phyloP scores from a whole-genome alignment of 495 filamentous ascomycete genomes.

The Lasiosphaeriaceae sp. region DNA sequence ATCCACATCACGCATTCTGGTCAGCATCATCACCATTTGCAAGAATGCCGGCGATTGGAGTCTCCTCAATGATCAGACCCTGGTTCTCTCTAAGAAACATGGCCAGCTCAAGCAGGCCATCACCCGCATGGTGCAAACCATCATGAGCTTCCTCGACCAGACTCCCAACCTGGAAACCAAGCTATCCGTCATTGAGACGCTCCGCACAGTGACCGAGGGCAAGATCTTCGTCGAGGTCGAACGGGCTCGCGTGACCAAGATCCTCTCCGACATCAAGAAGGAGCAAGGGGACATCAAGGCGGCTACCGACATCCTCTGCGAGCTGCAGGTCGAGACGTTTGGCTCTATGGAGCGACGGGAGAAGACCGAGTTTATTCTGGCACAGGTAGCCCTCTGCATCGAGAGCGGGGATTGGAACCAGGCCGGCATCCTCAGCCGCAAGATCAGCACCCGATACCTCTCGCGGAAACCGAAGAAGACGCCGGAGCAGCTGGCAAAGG shows the following conservation, averaged over 20 bases:
- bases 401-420: constrained; percentile 95
- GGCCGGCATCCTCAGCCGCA: constrained; percentile 87
- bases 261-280: constrained; percentile 96
- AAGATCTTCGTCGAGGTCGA: constrained; percentile 99
- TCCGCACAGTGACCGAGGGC: constrained; percentile 95
- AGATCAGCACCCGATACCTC: constrained; percentile 94
- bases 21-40: constrained; percentile 87
- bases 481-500: constrained; percentile 80
- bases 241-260: constrained; percentile 88
- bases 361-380: constrained; percentile 97
- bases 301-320: constrained; percentile 89
- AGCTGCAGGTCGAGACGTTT: constrained; percentile 98
- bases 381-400: constrained; percentile 92
- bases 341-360: constrained; percentile 95
- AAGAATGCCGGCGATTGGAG: constrained; percentile 90
- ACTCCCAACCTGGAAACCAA: constrained; percentile 77
- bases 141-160: constrained; percentile 86
- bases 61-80: constrained; percentile 91
- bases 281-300: constrained; percentile 84
- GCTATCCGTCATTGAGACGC: constrained; percentile 86
- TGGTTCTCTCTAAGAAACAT: constrained; percentile 98
- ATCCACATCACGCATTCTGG: constrained; percentile 82
- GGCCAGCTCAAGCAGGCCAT: constrained; percentile 98
- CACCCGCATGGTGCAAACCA: constrained; percentile 97
- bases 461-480: constrained; percentile 84